A percentile compares a stretch with the other conserved stretches of the same genome.
Evolutionary conservation across 345 rosid genomes (phyloP).

Genomic region (Salix caprea): DNA sequence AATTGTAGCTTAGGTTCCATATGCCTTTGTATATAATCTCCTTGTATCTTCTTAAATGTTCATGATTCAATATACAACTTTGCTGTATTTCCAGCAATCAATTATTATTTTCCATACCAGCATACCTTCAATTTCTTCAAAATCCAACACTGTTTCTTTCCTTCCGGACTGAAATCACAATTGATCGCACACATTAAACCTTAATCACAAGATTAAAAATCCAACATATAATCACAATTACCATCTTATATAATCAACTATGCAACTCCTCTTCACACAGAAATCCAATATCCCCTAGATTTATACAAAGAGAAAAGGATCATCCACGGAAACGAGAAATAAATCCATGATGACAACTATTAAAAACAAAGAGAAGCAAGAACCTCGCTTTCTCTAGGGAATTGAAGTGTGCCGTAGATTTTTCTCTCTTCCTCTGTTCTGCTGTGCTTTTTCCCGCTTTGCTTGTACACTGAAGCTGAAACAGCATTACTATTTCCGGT

Average conservation of each 20-base stretch:
- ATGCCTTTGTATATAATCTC: too few relatives aligned
- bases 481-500: neutral
- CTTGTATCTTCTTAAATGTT: too few relatives aligned
- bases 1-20: too few relatives aligned
- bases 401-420: conserved; percentile 1
- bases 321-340: neutral
- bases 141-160: conserved; percentile 93
- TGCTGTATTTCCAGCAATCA: too few relatives aligned
- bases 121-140: too few relatives aligned
- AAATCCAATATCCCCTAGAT: conserved; percentile 3
- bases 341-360: neutral
- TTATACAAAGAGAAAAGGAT: neutral
- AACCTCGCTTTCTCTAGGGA: too few relatives aligned
- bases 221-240: neutral
- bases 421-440: neutral
- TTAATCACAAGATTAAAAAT: neutral
- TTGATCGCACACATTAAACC: neutral
- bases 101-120: too few relatives aligned
- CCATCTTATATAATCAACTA: neutral
- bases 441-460: conserved; percentile 5
- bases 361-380: neutral
- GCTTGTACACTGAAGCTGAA: neutral
- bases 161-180: conserved; percentile 65
- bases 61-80: too few relatives aligned
- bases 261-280: neutral